These are phyloP conservation scores for Suhomyces faveliae DNA, from an alignment of 805 yeast genomes.

Conservation along the genomic window DNA sequence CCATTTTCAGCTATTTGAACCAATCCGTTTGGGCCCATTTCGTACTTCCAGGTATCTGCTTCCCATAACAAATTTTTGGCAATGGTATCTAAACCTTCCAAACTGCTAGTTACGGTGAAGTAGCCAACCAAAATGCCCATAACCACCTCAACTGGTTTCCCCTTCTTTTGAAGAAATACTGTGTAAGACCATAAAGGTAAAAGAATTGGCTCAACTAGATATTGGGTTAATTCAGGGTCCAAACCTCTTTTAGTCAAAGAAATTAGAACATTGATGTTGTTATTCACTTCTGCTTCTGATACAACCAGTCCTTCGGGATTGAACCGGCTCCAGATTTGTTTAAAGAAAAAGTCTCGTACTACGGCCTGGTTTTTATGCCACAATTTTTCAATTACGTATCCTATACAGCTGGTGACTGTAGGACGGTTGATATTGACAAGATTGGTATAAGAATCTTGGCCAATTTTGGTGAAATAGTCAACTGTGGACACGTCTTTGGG, in stretches of 20 bases:
- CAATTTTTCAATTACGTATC: conserved; percentile 52
- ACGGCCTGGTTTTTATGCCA: conserved; percentile 51
- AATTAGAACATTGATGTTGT: conserved; percentile 61
- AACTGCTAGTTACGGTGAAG: conserved; percentile 22
- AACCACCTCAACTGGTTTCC: conserved; percentile 34
- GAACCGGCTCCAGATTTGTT: conserved; percentile 46
- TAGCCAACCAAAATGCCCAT: conserved; percentile 39
- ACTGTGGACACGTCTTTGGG: conserved; percentile 51
- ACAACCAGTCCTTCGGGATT: conserved; percentile 38
- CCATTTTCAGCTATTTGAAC: conserved; percentile 24
- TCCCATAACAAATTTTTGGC: conserved; percentile 33
- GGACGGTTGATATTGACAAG: conserved; percentile 63
- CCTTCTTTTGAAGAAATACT: conserved; percentile 29
- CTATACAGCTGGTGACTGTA: conserved; percentile 52
- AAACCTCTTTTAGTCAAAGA: conserved; percentile 51
- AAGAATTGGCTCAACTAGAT: conserved; percentile 31
- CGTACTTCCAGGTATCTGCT: conserved; percentile 41
- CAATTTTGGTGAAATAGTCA: conserved; percentile 57
- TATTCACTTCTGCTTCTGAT: conserved; percentile 53
- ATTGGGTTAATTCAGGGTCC: conserved; percentile 21
- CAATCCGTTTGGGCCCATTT: conserved; percentile 40
- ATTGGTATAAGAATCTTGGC: conserved; percentile 60
- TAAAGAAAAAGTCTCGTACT: conserved; percentile 58
- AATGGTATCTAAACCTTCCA: conserved; percentile 28
- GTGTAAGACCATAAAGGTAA: conserved; percentile 46